Percentiles rank a stretch among this genome's conserved stretches.
These are phyloP conservation scores for Peronospora destructor DNA, from an alignment of 352 stramenopile genomes.

Conservation along the genomic window DNA sequence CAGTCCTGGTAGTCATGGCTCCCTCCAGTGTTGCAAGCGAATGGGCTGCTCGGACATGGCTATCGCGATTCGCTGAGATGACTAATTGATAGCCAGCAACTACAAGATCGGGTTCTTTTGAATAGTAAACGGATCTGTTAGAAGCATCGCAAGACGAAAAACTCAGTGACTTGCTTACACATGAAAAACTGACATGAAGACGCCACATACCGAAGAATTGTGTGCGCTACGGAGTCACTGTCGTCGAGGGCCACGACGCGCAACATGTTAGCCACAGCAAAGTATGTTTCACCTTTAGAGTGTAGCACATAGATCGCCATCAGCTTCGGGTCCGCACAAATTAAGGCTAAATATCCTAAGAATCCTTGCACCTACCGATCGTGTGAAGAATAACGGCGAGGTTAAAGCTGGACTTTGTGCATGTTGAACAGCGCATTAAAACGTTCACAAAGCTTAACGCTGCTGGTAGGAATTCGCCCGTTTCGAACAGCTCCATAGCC, in stretches of 20 bases:
- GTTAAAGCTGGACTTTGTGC: slow-evolving; percentile 69
- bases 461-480: slow-evolving; percentile 41
- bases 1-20: slow-evolving; percentile 38
- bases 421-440: slow-evolving; percentile 39
- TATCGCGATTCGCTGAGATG: slow-evolving; percentile 21
- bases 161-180: neutral
- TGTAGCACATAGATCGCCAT: neutral
- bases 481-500: slow-evolving; percentile 42
- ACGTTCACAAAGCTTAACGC: slow-evolving; percentile 44
- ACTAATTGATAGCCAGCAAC: slow-evolving; percentile 43
- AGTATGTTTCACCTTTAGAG: slow-evolving; percentile 50
- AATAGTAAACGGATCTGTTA: slow-evolving; percentile 59
- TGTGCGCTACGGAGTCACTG: slow-evolving; percentile 70
- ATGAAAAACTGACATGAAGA: neutral
- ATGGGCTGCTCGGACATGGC: slow-evolving; percentile 53
- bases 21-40: slow-evolving; percentile 60
- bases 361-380: slow-evolving; percentile 27
- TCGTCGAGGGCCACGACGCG: slow-evolving; percentile 59
- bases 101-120: slow-evolving; percentile 49
- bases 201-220: slow-evolving; percentile 45
- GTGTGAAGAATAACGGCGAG: slow-evolving; percentile 68
- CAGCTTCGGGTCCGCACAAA: neutral
- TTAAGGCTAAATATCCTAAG: neutral
- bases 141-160: neutral
- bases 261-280: slow-evolving; percentile 59